These are phyloP conservation scores for Xylariales sp. DNA, from an alignment of 2,329 filamentous ascomycete species.

Conservation along the genomic window DNA sequence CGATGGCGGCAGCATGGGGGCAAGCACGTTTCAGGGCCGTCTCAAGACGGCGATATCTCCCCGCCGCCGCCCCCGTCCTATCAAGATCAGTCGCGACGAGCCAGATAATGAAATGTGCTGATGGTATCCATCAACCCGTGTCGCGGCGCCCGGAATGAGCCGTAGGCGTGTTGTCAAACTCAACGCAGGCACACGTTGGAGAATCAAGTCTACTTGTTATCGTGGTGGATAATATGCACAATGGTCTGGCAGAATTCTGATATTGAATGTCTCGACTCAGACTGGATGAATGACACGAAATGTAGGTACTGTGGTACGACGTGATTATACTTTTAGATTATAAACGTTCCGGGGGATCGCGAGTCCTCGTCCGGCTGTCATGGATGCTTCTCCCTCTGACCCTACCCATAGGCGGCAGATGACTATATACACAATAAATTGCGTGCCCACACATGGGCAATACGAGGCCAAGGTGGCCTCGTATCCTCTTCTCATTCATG, in stretches of 20 bases:
- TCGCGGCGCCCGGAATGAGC: too few relatives aligned
- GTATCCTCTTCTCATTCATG: slow-evolving; percentile 11
- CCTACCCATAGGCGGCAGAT: background rate
- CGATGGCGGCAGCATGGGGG: background rate
- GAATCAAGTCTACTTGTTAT: too few relatives aligned
- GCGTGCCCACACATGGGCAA: background rate
- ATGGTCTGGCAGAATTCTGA: too few relatives aligned
- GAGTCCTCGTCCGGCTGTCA: background rate
- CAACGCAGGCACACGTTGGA: too few relatives aligned
- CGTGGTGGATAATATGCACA: too few relatives aligned
- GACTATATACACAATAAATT: slow-evolving; percentile 8
- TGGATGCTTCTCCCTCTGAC: background rate
- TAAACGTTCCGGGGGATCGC: background rate
- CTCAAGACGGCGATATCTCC: slow-evolving; percentile 4
- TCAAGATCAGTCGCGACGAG: background rate
- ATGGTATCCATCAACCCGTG: too few relatives aligned
- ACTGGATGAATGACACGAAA: background rate
- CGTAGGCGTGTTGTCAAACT: too few relatives aligned
- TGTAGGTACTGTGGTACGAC: background rate
- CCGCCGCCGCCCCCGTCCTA: background rate
- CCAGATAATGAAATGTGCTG: too few relatives aligned
- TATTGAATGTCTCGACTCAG: too few relatives aligned
- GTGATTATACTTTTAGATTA: slow-evolving; percentile 10
- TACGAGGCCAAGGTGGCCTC: background rate
- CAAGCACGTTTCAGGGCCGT: slow-evolving; percentile 6